Base-by-base conservation (phyloP, 495 filamentous ascomycete genomes). In the Xylaria cubensis region DNA sequence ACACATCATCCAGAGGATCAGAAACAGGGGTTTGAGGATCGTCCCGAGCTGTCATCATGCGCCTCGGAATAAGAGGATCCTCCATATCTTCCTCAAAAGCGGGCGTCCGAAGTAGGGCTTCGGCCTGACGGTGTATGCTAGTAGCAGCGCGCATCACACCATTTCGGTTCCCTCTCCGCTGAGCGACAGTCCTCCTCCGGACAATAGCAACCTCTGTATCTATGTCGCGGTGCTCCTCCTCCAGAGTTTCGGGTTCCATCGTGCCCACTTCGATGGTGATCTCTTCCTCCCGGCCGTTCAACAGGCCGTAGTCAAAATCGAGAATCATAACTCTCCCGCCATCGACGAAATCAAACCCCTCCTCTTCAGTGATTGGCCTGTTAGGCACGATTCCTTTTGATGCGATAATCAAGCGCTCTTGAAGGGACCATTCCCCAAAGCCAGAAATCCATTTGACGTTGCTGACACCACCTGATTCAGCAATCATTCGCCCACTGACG, bases 121-220 rank as follows among this genome's bases (percentile, higher is more conserved):
- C 75, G 77, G 82, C 83, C 78, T 86, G 81, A 77, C 72, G 76
- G 48, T 64, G 67, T 2, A 79, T 70, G 50, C 74, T 81, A 36
- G 80, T 80, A 26, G 78, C 74, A 62, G 74, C 75, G 24, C 80
- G 80, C 77, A 80, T 77, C 59, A 82, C 75, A 70, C 78, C 80
- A 66, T 72, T 74, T n/a, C 82, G 79, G 46, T 77, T 75, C 0
- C 80, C 81, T 70, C 84, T 83, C 61, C 85, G 82, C 58, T 90
- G 88, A 3, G 89, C 88, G 21, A 91, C 88, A 15, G 93, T 95
- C 71, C 93, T 84, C 70, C 92, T 86, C 73, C 93, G 89, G 62
- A 92, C 92, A 71, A 97, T 88, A 72, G 93, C 93, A 29, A 97
- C 93, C 78, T 95, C 93, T 3, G 90, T 89, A 72, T 93, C 93